A percentile compares a stretch with the other conserved stretches of the same genome.
Evolutionary conservation across 2,329 filamentous ascomycete genomes (phyloP).

Genomic region (Pseudogymnoascus sp.): DNA sequence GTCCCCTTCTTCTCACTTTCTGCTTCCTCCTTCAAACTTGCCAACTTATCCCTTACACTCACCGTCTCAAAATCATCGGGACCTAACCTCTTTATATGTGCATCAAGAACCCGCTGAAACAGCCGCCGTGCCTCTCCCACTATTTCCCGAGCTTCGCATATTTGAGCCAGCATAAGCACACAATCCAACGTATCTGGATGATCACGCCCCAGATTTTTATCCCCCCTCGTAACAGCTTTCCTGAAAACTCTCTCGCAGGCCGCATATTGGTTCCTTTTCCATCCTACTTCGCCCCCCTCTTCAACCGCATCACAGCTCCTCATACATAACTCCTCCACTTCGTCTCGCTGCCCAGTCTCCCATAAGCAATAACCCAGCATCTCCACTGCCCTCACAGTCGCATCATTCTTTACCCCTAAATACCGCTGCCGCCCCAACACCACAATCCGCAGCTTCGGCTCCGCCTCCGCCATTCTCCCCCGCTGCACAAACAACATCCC

Average conservation of each 20-base stretch:
- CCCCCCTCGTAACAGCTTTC: background rate
- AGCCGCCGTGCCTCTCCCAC: background rate
- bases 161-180: background rate
- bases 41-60: background rate
- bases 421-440: background rate
- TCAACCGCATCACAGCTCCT: background rate
- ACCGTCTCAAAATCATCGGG: background rate
- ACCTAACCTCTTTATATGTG: background rate
- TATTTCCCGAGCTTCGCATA: background rate
- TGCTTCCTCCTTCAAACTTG: background rate
- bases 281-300: background rate
- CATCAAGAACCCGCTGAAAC: background rate
- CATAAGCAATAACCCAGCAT: background rate
- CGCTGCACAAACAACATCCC: background rate
- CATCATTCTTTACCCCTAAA: background rate
- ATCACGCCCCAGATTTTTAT: background rate
- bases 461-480: background rate
- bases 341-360: background rate
- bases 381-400: background rate
- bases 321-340: background rate
- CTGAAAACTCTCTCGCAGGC: background rate
- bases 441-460: background rate
- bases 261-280: background rate
- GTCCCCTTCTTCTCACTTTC: background rate
- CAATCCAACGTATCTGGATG: background rate